These are phyloP conservation scores for Russula virescens DNA, from an alignment of 768 basidiomycete species.

Conservation along the genomic window DNA sequence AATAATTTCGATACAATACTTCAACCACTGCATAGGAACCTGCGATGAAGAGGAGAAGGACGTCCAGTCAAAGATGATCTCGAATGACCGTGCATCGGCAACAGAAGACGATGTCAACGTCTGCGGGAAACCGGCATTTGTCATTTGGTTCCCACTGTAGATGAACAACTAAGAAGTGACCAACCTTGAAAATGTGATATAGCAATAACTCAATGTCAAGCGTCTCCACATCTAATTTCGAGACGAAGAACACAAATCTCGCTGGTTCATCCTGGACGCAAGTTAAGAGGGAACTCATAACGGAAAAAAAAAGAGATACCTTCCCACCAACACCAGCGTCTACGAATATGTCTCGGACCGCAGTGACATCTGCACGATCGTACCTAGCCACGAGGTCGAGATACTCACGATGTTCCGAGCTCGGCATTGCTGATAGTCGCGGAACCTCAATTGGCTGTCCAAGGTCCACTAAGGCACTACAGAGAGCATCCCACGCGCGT, in stretches of 20 bases:
- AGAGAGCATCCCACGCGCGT: constrained; percentile 79
- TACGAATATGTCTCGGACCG: constrained; percentile 63
- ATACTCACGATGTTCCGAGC: constrained; percentile 56
- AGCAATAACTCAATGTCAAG: constrained; percentile 74
- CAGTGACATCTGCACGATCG: constrained; percentile 50
- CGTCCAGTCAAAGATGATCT: constrained; percentile 79
- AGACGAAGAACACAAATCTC: constrained; percentile 58
- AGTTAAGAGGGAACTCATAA: not conserved
- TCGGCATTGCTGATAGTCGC: constrained; percentile 43
- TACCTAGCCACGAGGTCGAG: constrained; percentile 62
- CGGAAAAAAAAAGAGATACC: not conserved
- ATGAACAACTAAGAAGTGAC: constrained; percentile 13
- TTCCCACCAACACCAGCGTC: constrained; percentile 47
- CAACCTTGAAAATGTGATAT: constrained; percentile 71
- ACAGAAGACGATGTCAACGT: constrained; percentile 46
- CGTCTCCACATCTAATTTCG: constrained; percentile 70
- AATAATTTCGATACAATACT: constrained; percentile 68
- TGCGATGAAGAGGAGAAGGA: constrained; percentile 69
- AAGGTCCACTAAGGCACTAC: constrained; percentile 73
- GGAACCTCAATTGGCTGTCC: constrained; percentile 66
- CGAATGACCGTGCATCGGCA: constrained; percentile 46
- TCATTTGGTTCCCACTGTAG: not conserved
- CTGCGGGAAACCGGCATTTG: constrained; percentile 31
- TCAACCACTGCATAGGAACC: constrained; percentile 76
- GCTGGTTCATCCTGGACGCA: constrained; percentile 36